Evolutionary conservation across 352 stramenopile genomes (phyloP), one percentile per base, ranked within the genome.

Genomic region (Pelagophyceae sp.): DNA sequence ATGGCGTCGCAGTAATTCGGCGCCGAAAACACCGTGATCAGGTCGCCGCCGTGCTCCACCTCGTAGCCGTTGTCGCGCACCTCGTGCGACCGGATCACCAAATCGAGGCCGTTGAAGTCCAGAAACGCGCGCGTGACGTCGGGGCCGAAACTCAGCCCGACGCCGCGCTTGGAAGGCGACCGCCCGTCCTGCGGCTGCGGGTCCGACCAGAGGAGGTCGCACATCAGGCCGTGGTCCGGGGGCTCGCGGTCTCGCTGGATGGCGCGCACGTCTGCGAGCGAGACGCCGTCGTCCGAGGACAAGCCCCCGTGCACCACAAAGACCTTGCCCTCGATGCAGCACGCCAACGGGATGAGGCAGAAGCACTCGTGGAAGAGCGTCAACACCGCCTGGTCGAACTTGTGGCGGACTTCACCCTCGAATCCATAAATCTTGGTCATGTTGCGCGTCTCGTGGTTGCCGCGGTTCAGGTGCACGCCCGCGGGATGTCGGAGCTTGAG

Each of bases 391-490:
- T 97, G 91, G 83, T 99, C 96, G 86, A 98, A 99, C 84, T 99
- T 99, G 86, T 97, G 92, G 85, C 97, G 98, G 70, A 98, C 94
- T 84, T 99, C 96, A 40, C 96, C 96, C 78, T 99, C 95, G 81
- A 99, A 99, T 31, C 96, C 96, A 83, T 99, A 99, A 72, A 99
- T 98, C 82, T 98, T 98, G 88, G 99, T 99, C 95, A 99, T 99
- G 85, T 98, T 98, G 85, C 97, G 98, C 38, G 93, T 98, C 86
- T 99, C 95, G 83, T 99, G 95, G 86, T 99, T 99, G 17, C 95
- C 95, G 72, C 96, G 86, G 33, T 95, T 88, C 80, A 99, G 83
- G 81, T 98, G 93, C 38, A 99, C 92, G 70, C 83, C 85, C 31
- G 82, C 78, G 1, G 95, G 95, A 80, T 94, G 94, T 77, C 94